Evolutionary conservation across 2,329 filamentous ascomycete species (phyloP).

Genomic region (Niveomyces coronatus): DNA sequence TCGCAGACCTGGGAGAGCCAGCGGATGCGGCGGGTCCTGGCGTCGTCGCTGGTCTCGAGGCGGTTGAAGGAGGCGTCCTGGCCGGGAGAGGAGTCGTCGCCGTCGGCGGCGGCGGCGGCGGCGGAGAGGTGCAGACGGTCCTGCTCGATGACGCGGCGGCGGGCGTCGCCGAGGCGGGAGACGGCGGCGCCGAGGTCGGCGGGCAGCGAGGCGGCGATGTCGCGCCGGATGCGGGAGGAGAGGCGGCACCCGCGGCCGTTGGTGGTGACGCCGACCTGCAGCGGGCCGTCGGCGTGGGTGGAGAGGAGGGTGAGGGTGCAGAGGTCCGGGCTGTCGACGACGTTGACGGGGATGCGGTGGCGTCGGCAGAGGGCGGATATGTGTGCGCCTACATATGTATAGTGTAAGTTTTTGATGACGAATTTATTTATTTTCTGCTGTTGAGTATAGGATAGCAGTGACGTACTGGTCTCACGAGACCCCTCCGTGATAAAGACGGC

Average conservation of each 20-base stretch:
- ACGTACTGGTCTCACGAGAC: conserved; percentile 35
- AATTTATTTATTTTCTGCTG: no score
- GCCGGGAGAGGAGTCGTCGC: conserved; percentile 52
- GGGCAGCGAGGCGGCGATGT: conserved; percentile 75
- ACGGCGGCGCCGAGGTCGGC: conserved; percentile 66
- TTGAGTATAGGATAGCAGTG: no score
- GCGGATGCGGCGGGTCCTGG: conserved; percentile 71
- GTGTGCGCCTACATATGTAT: conserved; percentile 31
- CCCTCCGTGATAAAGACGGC: conserved; percentile 75
- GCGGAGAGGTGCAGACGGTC: conserved; percentile 55
- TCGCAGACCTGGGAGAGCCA: conserved; percentile 97
- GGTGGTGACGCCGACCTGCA: conserved; percentile 92
- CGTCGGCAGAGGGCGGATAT: conserved; percentile 68
- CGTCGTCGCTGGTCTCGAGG: conserved; percentile 56
- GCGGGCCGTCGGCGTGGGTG: conserved; percentile 77
- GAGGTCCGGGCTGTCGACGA: conserved; percentile 74
- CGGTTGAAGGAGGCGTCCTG: conserved; percentile 79
- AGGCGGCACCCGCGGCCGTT: conserved; percentile 93
- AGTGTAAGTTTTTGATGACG: no score
- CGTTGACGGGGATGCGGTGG: conserved; percentile 83
- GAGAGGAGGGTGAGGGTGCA: conserved; percentile 87
- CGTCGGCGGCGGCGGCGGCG: conserved; percentile 24
- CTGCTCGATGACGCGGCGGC: conserved; percentile 63
- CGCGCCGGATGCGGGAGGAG: conserved; percentile 76
- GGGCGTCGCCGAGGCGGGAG: conserved; percentile 61